Conservation (phyloP, 768 basidiomycete species). For the Russula vinacea region DNA sequence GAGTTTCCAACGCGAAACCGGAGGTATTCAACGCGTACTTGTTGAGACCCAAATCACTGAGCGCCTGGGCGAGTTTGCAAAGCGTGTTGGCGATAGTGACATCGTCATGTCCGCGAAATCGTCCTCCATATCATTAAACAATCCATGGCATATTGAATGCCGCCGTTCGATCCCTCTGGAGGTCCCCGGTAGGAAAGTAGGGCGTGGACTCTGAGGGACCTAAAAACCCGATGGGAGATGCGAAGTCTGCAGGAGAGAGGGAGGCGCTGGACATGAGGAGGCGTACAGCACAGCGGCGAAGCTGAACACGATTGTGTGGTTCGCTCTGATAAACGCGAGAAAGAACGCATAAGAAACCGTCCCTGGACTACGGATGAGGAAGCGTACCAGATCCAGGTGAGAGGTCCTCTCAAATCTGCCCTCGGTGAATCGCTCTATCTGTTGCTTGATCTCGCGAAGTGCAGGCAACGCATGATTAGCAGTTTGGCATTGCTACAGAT, state of each 20-base stretch:
- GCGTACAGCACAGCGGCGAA: slow-evolving; percentile 13
- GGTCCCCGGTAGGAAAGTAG: slow-evolving; percentile 20
- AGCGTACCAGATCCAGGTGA: slow-evolving; percentile 8
- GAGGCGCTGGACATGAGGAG: slow-evolving; percentile 20
- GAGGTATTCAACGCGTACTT: slow-evolving; percentile 10
- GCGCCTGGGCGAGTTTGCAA: slow-evolving; percentile 16
- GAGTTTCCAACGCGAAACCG: neutral
- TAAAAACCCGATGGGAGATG: slow-evolving; percentile 16
- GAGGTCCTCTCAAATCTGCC: slow-evolving; percentile 5
- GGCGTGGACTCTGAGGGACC: neutral
- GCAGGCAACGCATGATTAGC: neutral
- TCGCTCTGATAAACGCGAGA: neutral
- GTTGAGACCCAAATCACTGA: slow-evolving; percentile 18
- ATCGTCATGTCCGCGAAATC: neutral
- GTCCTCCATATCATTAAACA: slow-evolving; percentile 1
- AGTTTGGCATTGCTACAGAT: neutral
- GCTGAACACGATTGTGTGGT: neutral
- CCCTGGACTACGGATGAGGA: neutral
- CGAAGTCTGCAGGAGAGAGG: slow-evolving; percentile 12
- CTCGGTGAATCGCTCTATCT: neutral
- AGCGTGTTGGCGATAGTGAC: neutral
- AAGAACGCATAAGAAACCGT: neutral
- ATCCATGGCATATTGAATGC: slow-evolving; percentile 15
- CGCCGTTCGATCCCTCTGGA: neutral
- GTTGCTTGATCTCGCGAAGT: slow-evolving; percentile 15